Conservation (phyloP, 148 eudicot genomes). For the Rhododendron henanense region DNA sequence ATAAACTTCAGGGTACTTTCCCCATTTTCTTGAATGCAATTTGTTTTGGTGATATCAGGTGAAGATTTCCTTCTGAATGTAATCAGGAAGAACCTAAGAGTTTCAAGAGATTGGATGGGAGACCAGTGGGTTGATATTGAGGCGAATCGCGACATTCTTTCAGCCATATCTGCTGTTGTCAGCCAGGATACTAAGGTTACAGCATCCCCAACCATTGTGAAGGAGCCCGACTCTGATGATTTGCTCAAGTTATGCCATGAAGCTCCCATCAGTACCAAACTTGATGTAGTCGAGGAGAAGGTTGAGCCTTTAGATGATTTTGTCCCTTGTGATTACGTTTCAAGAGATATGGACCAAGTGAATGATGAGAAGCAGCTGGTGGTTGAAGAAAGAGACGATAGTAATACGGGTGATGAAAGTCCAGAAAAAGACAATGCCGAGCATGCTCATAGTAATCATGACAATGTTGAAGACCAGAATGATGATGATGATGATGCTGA, state of each 20-base stretch:
- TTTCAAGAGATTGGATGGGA: constrained; percentile 81
- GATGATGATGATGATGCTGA: neutral
- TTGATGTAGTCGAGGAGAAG: constrained; percentile 25
- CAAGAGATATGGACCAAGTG: constrained; percentile 9
- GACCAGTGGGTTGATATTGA: constrained; percentile 67
- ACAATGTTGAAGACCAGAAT: neutral
- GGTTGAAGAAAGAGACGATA: constrained; percentile 12
- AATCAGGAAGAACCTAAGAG: constrained; percentile 42
- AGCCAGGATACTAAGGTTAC: constrained; percentile 27
- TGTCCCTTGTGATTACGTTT: constrained; percentile 13
- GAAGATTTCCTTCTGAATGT: constrained; percentile 58
- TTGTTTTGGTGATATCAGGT: constrained; percentile 36
- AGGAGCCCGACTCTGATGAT: constrained; percentile 35
- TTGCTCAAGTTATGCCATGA: constrained; percentile 21
- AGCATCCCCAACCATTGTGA: constrained; percentile 23
- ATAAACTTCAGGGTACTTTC: neutral
- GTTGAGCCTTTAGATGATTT: constrained; percentile 20
- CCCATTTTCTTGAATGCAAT: neutral
- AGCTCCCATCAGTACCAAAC: constrained; percentile 23
- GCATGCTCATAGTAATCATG: neutral
- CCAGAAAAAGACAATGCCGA: constrained; percentile 9
- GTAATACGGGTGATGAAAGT: constrained; percentile 9
- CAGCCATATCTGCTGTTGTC: constrained; percentile 30
- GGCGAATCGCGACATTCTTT: constrained; percentile 44
- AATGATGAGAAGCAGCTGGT: constrained; percentile 19